Base-by-base conservation (phyloP, 73 alveolate species). In the Loxodes magnus region DNA sequence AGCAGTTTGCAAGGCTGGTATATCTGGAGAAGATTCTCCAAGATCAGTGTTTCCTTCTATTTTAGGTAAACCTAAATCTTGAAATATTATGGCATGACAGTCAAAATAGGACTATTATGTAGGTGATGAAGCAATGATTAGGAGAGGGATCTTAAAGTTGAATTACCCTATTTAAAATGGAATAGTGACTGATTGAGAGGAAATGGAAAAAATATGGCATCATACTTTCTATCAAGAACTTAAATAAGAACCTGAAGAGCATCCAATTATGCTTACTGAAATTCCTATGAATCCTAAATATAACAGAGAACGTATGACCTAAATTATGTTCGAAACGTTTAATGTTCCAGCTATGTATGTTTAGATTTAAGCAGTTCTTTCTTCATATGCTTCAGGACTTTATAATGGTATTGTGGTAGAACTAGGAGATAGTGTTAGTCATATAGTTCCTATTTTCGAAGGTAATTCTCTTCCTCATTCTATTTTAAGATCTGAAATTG, bases 391-490 rank as follows among this genome's bases (percentile, higher is more conserved):
- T 2, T 44, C 93, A 3, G 93, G 92, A 12, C 58, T 77, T 67
- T 74, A 89, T 0, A 75, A 86, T 12, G 96, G 96, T 28, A 48
- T 82, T 21, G 93, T 83, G 2, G 43, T 80, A 1, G 96, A 83
- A 25, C 63, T 76, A 23, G 96, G 96, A 27, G 88, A 83, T 31
- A 90, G 91, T 1, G 86, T 83, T 3, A 56, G 90, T 20, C 78
- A 74, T 53, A 66, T 77, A 14, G 89, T 82, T 36, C 93, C 96
- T 9, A 64, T 74, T 35, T 84, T 30, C 56, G 91, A 84, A 72
- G 93, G 93, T 0, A 74, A 74, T 54, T 53, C 89, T 10, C 66
- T 72, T 44, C 87, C 84, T 34, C 82, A 84, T 62, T 82, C 96
- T 22, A 90, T 88, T 27, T 51, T 51, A n/a, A 74, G 84, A 54